Evolutionary conservation across 1,284 basidiomycete species (phyloP), one percentile per base, ranked within the genome.

Genomic region (Peniophora sp.): DNA sequence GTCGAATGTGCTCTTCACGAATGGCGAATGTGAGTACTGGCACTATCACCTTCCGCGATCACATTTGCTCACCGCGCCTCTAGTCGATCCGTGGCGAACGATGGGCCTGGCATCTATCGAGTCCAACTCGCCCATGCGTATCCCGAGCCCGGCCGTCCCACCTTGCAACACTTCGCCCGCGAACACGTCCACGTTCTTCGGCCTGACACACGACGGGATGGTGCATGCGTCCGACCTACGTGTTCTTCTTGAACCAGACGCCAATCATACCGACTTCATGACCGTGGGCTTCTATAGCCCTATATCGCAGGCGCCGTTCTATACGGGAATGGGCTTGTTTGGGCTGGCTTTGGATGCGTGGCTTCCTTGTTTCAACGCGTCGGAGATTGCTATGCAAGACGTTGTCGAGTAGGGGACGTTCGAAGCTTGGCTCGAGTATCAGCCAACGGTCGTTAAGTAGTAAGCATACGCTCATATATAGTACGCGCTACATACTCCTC

Each of bases 51-150:
- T n/a, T 20, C 18, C 15, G 8, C 51, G 2, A n/a, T 14, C 20
- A 36, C 23, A 37, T 39, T 12, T 50, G 3, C 24, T 14, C 32
- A 1, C 36, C 6, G 14, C 23, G n/a, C 39, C 11, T 24, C 3
- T 49, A 76, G 74, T 76, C 54, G 74, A 77, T 57, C 75, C 74
- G 3, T 77, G 75, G 75, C 61, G 74, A n/a, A 76, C 74, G 8
- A 71, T 76, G 73, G 71, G 74, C 1, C 63, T 77, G 2, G 73
- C 72, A 3, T 76, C 74, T 8, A 75, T 75, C 43, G 75, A 77
- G 54, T 50, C 63, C 3, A 72, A 75, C 51, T 66, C 74, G 2
- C 74, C 75, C 8, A 63, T 68, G 8, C 66, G 74, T n/a, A 61
- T 61, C 32, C 68, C 74, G 3, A 68, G 63, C 3, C 61, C 62